phyloP scores from a whole-genome alignment of 202 grass and related monocot species.

The Carex sylvatica region DNA sequence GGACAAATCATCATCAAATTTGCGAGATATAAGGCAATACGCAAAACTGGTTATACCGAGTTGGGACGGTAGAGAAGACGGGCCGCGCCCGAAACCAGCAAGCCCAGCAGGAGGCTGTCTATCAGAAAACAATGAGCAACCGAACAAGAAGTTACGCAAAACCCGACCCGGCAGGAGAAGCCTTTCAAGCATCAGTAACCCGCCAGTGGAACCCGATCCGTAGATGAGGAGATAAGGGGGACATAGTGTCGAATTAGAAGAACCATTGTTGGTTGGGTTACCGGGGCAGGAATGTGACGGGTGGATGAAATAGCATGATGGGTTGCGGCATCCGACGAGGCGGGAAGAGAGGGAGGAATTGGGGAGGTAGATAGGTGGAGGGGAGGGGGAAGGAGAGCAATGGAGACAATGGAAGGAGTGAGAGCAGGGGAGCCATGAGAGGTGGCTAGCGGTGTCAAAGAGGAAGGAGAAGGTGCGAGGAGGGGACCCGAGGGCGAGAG shows the following conservation, averaged over 20 bases:
- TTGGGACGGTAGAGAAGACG: conserved; percentile 60
- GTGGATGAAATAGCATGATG: conserved; percentile 70
- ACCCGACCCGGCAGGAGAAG: conserved; percentile 30
- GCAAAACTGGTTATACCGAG: conserved; percentile 50
- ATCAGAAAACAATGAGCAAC: conserved; percentile 75
- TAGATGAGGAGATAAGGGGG: conserved; percentile 80
- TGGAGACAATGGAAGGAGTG: conserved; percentile 54
- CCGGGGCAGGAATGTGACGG: conserved; percentile 14
- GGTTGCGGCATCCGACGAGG: conserved; percentile 57
- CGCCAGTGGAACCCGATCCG: conserved; percentile 69
- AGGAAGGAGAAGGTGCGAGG: conserved; percentile 54
- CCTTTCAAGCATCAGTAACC: conserved; percentile 60
- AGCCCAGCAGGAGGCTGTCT: conserved; percentile 72
- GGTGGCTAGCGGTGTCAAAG: conserved; percentile 78
- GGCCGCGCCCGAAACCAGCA: conserved; percentile 63
- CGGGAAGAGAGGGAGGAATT: conserved; percentile 57
- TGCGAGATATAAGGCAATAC: conserved; percentile 83
- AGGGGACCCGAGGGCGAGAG: conserved; percentile 60
- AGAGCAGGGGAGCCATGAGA: conserved; percentile 81
- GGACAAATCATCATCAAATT: conserved; percentile 58
- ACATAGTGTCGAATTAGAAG: conserved; percentile 32
- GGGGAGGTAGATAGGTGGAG: conserved; percentile 48
- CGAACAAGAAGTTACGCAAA: conserved; percentile 36
- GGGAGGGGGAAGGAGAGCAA: conserved; percentile 22
- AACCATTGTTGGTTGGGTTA: not conserved